Evolutionary conservation across 768 basidiomycete genomes (phyloP).

Genomic region (Fistulinella prunicolor): DNA sequence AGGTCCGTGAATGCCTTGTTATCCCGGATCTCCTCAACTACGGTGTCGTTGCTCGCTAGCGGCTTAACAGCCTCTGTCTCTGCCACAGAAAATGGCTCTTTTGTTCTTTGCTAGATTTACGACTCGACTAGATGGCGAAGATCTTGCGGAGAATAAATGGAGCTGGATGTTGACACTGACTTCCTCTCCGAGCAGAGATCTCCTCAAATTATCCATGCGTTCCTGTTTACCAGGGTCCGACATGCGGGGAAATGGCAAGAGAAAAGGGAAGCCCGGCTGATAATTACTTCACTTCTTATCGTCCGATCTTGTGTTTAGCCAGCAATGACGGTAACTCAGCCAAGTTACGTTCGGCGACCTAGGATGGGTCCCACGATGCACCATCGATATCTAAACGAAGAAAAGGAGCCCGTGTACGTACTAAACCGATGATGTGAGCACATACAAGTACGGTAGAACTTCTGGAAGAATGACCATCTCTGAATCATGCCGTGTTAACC

Average conservation of each 20-base stretch:
- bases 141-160: conserved; percentile 27
- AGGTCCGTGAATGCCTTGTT: background rate
- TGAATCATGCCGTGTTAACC: too few relatives aligned
- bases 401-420: too few relatives aligned
- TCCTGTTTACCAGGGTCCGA: conserved; percentile 8
- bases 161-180: conserved; percentile 32
- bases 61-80: background rate
- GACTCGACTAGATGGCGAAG: conserved; percentile 9
- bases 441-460: background rate
- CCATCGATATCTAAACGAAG: background rate
- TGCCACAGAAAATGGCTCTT: background rate
- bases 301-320: too few relatives aligned
- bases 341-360: too few relatives aligned
- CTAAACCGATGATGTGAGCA: too few relatives aligned
- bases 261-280: background rate
- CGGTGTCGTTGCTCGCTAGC: conserved; percentile 7
- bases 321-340: too few relatives aligned
- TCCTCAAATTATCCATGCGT: conserved; percentile 18
- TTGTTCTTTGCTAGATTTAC: conserved; percentile 13
- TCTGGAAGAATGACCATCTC: too few relatives aligned
- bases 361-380: too few relatives aligned
- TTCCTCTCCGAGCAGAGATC: conserved; percentile 26
- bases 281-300: too few relatives aligned
- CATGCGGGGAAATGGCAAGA: background rate
- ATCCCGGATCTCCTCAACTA: background rate